Conservation (phyloP, 2,329 filamentous ascomycete genomes). For the Paracoccidioides lutzii region DNA sequence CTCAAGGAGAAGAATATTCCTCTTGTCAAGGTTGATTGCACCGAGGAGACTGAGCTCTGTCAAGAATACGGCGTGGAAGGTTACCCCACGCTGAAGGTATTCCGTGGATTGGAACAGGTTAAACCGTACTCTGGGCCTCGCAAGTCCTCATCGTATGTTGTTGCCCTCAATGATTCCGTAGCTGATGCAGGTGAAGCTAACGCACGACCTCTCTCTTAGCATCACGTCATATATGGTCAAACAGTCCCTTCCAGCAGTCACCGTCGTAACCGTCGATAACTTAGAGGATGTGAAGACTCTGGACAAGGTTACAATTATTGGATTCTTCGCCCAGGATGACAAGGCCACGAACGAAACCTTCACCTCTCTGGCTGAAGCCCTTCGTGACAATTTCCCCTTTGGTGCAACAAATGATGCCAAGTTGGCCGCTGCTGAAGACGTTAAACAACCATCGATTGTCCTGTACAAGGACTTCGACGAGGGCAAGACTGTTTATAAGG, state of each 20-base stretch:
- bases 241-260: slow-evolving; percentile 89
- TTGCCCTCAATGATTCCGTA: background rate
- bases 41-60: slow-evolving; percentile 85
- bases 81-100: slow-evolving; percentile 97
- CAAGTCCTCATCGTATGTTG: slow-evolving; percentile 58
- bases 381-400: slow-evolving; percentile 87
- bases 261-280: slow-evolving; percentile 63
- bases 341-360: slow-evolving; percentile 83
- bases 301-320: slow-evolving; percentile 91
- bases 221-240: slow-evolving; percentile 90
- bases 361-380: slow-evolving; percentile 54
- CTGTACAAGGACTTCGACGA: slow-evolving; percentile 98
- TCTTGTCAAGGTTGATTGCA: slow-evolving; percentile 60
- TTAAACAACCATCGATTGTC: slow-evolving; percentile 73
- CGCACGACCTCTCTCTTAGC: slow-evolving; percentile 20
- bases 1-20: slow-evolving; percentile 38
- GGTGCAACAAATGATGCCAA: slow-evolving; percentile 71
- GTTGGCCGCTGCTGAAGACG: slow-evolving; percentile 79
- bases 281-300: slow-evolving; percentile 94
- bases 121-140: slow-evolving; percentile 76
- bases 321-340: slow-evolving; percentile 66
- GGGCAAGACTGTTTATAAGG: slow-evolving; percentile 73
- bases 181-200: slow-evolving; percentile 12
- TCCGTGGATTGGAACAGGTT: slow-evolving; percentile 76
- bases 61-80: slow-evolving; percentile 82